Evolutionary conservation across 345 rosid species (phyloP), one percentile per base, ranked within the genome.

Genomic region (Eucalyptus grandis): DNA sequence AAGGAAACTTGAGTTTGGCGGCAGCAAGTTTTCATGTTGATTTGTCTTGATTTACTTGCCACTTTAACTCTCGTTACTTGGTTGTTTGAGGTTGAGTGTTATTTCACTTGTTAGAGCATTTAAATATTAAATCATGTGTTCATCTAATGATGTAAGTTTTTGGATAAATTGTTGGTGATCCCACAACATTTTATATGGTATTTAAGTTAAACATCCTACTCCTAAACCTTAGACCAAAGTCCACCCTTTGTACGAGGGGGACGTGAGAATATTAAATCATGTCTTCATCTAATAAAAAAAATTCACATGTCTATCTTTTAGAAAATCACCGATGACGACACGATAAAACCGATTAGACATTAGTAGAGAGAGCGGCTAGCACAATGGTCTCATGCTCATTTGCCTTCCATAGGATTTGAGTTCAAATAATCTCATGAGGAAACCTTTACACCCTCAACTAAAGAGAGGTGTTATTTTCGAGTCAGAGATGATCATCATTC

Each of bases 131-230:
- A 21, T 77, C 8, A 0, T 40, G 30, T 2, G 0, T 37, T 19
- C 22, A 72, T 37, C 1, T 37, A 10, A 37, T 19, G 46, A 6
- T 10, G 14, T 37, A 37, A 37, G 14, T 2, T 37, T 37, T 72
- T 72, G 7, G 14, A 37, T 3, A 37, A 37, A 21, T 21, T 21
- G 9, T 6, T 2, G 3, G 8, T 1, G 2, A 3, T 19, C 27
- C 46, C 15, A 3, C 9, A 3, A 37, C 4, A 10, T 37, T 37
- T 72, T 2, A 19, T 72, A 72, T 37, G 2, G 3, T 19, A 72
- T 21, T 24, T 10, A 37, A 72, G 8, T 9, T 1, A 24, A 44
- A 37, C 3, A 6, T 69, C 81, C 5, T 0, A 16, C 43, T 3
- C 22, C 43, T 69, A 19, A 37, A 37, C 13, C 43, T 34, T 4